Evolutionary conservation across 2,329 filamentous ascomycete genomes (phyloP), one percentile per base, ranked within the genome.

Genomic region (Neurospora sp.): DNA sequence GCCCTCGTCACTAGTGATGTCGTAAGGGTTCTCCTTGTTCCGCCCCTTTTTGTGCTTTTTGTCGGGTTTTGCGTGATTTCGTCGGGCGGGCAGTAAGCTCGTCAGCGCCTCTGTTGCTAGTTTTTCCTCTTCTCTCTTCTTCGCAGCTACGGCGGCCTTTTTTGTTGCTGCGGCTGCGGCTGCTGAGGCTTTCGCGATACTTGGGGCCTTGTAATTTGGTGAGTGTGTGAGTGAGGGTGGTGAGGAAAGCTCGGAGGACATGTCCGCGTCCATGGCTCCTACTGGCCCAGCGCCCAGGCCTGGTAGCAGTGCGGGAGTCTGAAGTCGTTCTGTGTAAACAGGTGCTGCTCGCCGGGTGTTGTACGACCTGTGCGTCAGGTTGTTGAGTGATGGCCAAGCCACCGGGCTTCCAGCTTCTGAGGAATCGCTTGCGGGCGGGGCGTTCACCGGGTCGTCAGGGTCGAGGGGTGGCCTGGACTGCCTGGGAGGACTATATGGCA

Each of bases 211-310:
- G 71, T 82, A 84, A 74, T 90, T 90, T 39, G 89, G 89, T 0
- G 89, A 91, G 75, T 90, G 88, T 4, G 88, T 91, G 4, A 91
- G 81, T 0, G 89, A 90, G 0, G 89, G 89, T 0, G 88, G 89
- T 2, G 88, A 90, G 1, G 89, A 90, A 11, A 87, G 79, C 66
- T 87, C 84, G 0, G 86, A 88, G 17, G 82, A 73, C n/a, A 81
- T 73, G 72, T 82, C 78, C 66, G 81, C 81, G 33, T 81, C 77
- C 8, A 76, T 76, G 4, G 52, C 15, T 8, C 52, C 28, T 8
- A 36, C 13, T 62, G 52, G 52, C 15, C 52, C 52, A 15, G 28
- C 52, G 52, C 52, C 28, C 8, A 62, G 52, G 4, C 23, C 23
- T 62, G 52, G 52, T 62, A 33, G 52, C 15, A 62, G 5, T 2